Evolutionary conservation across 192 early-diverging fungal genomes (phyloP).

Genomic region (Backusella westeae): DNA sequence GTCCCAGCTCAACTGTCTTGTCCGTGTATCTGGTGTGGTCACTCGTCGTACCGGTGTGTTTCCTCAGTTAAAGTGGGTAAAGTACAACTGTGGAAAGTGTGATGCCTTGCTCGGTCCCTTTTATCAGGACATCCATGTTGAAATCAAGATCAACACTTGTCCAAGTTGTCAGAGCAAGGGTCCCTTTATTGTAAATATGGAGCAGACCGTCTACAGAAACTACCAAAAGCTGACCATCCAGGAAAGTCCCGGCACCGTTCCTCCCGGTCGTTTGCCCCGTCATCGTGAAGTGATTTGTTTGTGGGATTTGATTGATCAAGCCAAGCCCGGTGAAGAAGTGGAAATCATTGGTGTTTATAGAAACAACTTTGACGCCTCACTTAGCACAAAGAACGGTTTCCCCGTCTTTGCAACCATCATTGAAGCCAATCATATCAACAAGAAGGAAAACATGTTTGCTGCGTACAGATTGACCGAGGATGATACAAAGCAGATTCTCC

Average conservation of each 20-base stretch:
- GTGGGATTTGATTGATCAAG: slow-evolving; percentile 95
- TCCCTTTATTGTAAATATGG: slow-evolving; percentile 87
- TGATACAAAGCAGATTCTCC: slow-evolving; percentile 75
- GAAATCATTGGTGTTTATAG: slow-evolving; percentile 94
- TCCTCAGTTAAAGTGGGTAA: slow-evolving; percentile 96
- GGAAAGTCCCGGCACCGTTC: slow-evolving; percentile 94
- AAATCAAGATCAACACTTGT: slow-evolving; percentile 84
- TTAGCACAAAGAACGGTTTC: slow-evolving; percentile 92
- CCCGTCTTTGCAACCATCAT: slow-evolving; percentile 96
- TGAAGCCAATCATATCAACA: slow-evolving; percentile 93
- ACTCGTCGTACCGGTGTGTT: slow-evolving; percentile 93
- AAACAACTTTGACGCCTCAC: slow-evolving; percentile 89
- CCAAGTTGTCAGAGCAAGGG: slow-evolving; percentile 88
- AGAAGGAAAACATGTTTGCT: slow-evolving; percentile 87
- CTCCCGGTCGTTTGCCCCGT: slow-evolving; percentile 91
- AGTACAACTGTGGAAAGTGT: slow-evolving; percentile 95
- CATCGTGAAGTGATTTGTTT: slow-evolving; percentile 91
- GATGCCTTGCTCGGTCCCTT: slow-evolving; percentile 88
- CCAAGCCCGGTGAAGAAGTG: slow-evolving; percentile 95
- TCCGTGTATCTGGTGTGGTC: slow-evolving; percentile 90
- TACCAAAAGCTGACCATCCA: slow-evolving; percentile 96
- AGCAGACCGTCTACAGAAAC: slow-evolving; percentile 97
- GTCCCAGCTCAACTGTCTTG: slow-evolving; percentile 86
- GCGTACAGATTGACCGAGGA: slow-evolving; percentile 89
- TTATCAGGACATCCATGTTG: slow-evolving; percentile 87